Evolutionary conservation across 2,329 filamentous ascomycete genomes (phyloP).

Genomic region (Periconia sp.): DNA sequence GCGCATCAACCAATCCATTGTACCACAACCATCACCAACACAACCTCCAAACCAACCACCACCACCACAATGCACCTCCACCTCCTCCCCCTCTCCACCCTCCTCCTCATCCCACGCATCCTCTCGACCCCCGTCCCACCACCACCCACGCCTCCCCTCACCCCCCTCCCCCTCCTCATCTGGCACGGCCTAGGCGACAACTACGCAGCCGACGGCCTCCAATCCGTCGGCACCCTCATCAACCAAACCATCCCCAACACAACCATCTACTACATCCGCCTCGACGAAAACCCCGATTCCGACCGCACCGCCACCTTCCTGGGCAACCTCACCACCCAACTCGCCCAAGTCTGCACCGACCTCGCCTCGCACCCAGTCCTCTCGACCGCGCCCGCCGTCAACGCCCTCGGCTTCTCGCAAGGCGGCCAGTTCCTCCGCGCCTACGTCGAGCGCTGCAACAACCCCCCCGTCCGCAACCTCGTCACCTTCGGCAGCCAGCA

Average conservation of each 20-base stretch:
- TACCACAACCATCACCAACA: conserved; percentile 6
- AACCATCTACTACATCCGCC: conserved; percentile 75
- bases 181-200: conserved; percentile 88
- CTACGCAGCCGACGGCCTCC: conserved; percentile 75
- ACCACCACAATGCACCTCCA: conserved; percentile 22
- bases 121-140: conserved; percentile 15
- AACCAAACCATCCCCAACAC: conserved; percentile 77
- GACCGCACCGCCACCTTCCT: conserved; percentile 88
- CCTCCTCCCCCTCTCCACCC: conserved; percentile 22
- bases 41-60: conserved; percentile 21
- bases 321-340: conserved; percentile 81
- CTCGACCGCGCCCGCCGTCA: conserved; percentile 77
- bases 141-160: background rate
- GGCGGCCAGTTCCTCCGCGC: conserved; percentile 94
- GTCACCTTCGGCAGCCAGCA: conserved; percentile 91
- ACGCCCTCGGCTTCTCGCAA: conserved; percentile 93
- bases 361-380: conserved; percentile 77
- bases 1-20: too few relatives aligned
- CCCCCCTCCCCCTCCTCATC: conserved; percentile 77
- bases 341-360: conserved; percentile 75
- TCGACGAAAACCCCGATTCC: conserved; percentile 64
- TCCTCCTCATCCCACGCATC: conserved; percentile 19
- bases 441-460: conserved; percentile 85
- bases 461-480: conserved; percentile 71
- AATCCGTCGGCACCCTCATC: conserved; percentile 69